Conservation (phyloP, 805 yeast genomes). For the Metschnikowia hibisci region DNA sequence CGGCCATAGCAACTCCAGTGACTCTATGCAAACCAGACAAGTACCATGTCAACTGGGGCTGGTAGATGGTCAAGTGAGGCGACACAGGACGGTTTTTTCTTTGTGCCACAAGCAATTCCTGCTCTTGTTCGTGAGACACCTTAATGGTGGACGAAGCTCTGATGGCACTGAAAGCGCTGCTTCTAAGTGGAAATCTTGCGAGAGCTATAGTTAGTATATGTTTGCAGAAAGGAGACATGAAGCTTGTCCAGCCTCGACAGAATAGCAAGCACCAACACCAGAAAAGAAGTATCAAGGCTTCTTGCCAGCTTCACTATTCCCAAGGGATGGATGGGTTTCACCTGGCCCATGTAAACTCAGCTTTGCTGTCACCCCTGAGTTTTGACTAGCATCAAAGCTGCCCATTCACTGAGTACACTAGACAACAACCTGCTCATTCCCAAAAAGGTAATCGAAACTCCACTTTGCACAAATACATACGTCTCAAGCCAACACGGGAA, state of each 20-base stretch:
- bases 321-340: no score
- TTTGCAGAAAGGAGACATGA: background rate
- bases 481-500: conserved; percentile 22
- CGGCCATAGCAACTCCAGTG: conserved; percentile 80
- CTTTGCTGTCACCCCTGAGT: no score
- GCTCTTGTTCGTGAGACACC: conserved; percentile 60
- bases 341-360: no score
- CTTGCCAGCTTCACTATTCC: background rate
- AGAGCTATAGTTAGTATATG: conserved; percentile 13
- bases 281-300: background rate
- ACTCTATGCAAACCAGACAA: conserved; percentile 83
- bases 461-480: conserved; percentile 13
- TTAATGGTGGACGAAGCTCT: conserved; percentile 28
- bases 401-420: no score
- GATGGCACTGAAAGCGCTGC: conserved; percentile 9
- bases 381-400: no score
- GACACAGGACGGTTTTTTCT: conserved; percentile 85
- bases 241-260: background rate
- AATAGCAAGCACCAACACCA: background rate
- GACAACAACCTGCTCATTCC: no score
- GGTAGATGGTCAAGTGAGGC: conserved; percentile 85
- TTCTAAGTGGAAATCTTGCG: conserved; percentile 10
- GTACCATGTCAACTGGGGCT: conserved; percentile 84
- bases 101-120: conserved; percentile 70
- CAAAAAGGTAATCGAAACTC: no score